Evolutionary conservation across 108 stramenopile species (phyloP), one percentile per base, ranked within the genome.

Genomic region (Ochromonas danica): DNA sequence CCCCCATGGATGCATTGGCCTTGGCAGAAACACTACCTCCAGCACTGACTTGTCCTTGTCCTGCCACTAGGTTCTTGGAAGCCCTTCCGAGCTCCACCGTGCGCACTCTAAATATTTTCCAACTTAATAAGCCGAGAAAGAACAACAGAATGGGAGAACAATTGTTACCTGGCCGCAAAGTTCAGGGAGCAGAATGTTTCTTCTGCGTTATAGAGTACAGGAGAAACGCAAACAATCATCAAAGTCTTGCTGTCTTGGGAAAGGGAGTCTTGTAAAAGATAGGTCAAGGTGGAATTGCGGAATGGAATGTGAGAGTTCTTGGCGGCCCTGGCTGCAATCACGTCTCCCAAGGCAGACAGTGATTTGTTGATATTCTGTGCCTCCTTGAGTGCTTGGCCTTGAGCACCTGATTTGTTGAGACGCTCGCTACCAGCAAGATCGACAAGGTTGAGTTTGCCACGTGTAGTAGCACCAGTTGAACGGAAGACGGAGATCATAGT

Each of bases 381-480:
- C 79, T 99, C 98, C 81, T 94, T 94, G 71, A 96, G 81, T 39
- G 92, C 88, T 40, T 93, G 89, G 62, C 94, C 94, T 60, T 85
- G 89, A 1, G 93, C 95, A 81, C 94, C 91, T 82, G 93, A 92
- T 90, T 96, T 99, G 61, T 94, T 86, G n/a, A 97, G 91, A 80
- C 96, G 94, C 85, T 99, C 98, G 22, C 92, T 93, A 43, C 98
- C 98, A n/a, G 98, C 98, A 70, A 99, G 87, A 88, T 99, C 98
- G 27, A 98, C 94, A 42, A 99, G 87, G 83, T 94, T 93, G 45
- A 99, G 81, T 42, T 87, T 92, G 30, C 81, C 81, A 0, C 77
- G 38, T 0, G 84, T 78, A 22, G 40, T n/a, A 14, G 40, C 78
- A 22, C 87, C 86, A 1, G 85, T 62, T 28, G 78, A 39, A 14